phyloP scores from a whole-genome alignment of 2,329 filamentous ascomycete species.

The Fusarium sp. region DNA sequence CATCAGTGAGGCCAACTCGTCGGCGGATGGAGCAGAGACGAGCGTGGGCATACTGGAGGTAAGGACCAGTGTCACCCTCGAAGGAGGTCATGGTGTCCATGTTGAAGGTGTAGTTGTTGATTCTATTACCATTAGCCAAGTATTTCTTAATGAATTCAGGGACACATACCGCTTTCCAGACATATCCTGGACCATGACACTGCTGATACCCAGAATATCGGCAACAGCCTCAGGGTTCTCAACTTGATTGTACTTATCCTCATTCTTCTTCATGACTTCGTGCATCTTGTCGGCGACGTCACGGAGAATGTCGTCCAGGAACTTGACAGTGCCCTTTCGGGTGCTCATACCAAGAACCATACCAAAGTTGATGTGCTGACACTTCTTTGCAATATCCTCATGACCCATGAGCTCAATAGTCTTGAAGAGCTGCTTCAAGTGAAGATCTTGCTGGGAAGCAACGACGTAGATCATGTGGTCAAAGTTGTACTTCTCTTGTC shows the following conservation, averaged over 20 bases:
- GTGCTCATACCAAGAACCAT: conserved; percentile 79
- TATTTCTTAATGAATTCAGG: rapidly evolving
- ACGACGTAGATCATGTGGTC: conserved; percentile 87
- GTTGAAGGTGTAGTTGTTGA: conserved; percentile 80
- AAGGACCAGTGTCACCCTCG: conserved; percentile 87
- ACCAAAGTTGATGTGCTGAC: conserved; percentile 82
- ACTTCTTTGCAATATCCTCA: conserved; percentile 74
- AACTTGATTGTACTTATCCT: conserved; percentile 90
- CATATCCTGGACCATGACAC: conserved; percentile 99
- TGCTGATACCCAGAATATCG: conserved; percentile 90
- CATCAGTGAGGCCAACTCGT: conserved; percentile 65
- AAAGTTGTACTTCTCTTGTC: conserved; percentile 73
- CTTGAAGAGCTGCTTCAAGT: conserved; percentile 81
- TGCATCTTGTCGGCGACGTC: conserved; percentile 97
- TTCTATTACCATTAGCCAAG: conserved; percentile 53
- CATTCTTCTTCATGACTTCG: conserved; percentile 93
- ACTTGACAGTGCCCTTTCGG: conserved; percentile 80
- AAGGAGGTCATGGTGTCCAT: conserved; percentile 86
- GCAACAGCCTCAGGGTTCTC: conserved; percentile 84
- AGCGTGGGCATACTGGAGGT: conserved; percentile 86
- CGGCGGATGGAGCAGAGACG: conserved; percentile 76
- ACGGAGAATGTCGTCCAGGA: conserved; percentile 62
- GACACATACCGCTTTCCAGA: conserved; percentile 82
- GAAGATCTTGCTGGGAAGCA: conserved; percentile 78
- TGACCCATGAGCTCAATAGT: conserved; percentile 79